These are phyloP conservation scores for Durotheca rogersii DNA, from an alignment of 495 filamentous ascomycete genomes.

Conservation along the genomic window DNA sequence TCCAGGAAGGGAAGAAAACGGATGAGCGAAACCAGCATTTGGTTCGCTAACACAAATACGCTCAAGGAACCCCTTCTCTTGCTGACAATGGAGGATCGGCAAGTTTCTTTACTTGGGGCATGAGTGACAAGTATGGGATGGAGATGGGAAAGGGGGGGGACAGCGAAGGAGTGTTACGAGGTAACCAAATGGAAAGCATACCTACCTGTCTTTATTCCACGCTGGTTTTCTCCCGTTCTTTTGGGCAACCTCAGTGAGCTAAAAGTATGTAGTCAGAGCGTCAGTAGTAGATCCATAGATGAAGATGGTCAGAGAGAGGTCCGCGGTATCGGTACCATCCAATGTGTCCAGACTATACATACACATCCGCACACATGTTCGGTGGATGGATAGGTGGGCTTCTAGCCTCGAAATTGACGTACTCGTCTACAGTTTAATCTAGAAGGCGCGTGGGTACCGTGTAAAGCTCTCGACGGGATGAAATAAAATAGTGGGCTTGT, in stretches of 20 bases:
- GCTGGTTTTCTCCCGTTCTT: not conserved
- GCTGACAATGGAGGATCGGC: constrained; percentile 4
- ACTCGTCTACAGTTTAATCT: too few relatives aligned
- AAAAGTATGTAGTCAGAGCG: too few relatives aligned
- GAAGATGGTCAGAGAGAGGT: not conserved
- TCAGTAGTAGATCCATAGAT: not conserved
- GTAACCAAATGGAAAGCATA: not conserved
- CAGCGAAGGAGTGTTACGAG: constrained; percentile 1
- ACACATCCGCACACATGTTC: not conserved
- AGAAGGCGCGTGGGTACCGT: too few relatives aligned
- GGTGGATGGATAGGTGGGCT: not conserved
- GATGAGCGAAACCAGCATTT: not conserved
- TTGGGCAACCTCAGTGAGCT: not conserved
- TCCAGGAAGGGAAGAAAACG: constrained; percentile 5
- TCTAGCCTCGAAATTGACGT: too few relatives aligned
- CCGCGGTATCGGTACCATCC: not conserved
- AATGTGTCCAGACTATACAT: too few relatives aligned
- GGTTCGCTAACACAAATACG: constrained; percentile 2
- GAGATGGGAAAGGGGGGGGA: constrained; percentile 11
- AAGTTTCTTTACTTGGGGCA: constrained; percentile 16
- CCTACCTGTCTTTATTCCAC: not conserved
- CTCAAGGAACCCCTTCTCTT: not conserved
- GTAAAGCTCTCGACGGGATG: too few relatives aligned
- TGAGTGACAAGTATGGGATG: not conserved
- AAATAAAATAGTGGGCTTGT: too few relatives aligned